A percentile compares a stretch with the other conserved stretches of the same genome.
These are phyloP conservation scores for Tremella yokohamensis DNA, from an alignment of 768 basidiomycete species.

Conservation along the genomic window DNA sequence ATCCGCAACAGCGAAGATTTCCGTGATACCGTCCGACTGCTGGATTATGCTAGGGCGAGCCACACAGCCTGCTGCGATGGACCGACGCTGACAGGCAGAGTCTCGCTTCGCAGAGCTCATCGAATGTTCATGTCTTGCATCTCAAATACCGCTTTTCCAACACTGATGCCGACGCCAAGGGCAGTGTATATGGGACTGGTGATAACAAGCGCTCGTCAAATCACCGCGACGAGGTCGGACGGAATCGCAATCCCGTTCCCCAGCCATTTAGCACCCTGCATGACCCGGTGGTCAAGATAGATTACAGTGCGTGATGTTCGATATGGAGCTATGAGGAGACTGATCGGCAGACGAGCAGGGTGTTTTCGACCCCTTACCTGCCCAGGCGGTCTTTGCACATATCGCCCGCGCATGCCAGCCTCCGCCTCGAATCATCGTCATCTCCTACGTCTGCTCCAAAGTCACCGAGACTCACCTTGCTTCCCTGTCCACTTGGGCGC, in stretches of 20 bases:
- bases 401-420: slow-evolving; percentile 43
- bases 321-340: neutral
- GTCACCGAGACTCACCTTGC: slow-evolving; percentile 47
- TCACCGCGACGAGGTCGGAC: neutral
- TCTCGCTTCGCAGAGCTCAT: slow-evolving; percentile 23
- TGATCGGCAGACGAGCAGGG: slow-evolving; percentile 39
- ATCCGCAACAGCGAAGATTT: slow-evolving; percentile 38
- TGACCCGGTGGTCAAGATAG: slow-evolving; percentile 48
- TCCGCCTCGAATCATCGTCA: slow-evolving; percentile 44
- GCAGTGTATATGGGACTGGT: slow-evolving; percentile 14
- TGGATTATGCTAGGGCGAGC: slow-evolving; percentile 49
- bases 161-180: slow-evolving; percentile 10
- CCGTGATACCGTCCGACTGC: slow-evolving; percentile 39
- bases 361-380: slow-evolving; percentile 41
- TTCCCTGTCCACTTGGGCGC: slow-evolving; percentile 39
- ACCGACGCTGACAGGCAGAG: slow-evolving; percentile 15
- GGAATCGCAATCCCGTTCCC: slow-evolving; percentile 29
- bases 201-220: slow-evolving; percentile 8
- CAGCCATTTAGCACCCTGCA: slow-evolving; percentile 45
- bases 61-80: neutral
- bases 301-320: slow-evolving; percentile 39
- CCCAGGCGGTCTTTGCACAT: slow-evolving; percentile 45
- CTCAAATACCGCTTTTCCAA: slow-evolving; percentile 46
- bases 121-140: slow-evolving; percentile 44
- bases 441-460: slow-evolving; percentile 42